Evolutionary conservation across 192 early-diverging fungal species (phyloP).

Genomic region (Thoreauomyces humboldtii): DNA sequence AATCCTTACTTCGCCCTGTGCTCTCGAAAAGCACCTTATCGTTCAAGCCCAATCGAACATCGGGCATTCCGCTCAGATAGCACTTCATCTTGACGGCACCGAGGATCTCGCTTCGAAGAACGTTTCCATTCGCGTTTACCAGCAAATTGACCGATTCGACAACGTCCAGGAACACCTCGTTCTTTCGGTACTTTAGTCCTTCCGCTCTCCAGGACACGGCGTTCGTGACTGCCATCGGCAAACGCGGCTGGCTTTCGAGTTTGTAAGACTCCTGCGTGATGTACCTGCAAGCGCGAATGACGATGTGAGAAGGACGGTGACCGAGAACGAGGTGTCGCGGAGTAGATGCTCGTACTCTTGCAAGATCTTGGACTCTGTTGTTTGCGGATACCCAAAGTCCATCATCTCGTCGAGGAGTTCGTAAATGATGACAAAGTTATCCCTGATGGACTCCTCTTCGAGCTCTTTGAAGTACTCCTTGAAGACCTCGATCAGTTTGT

Average conservation of each 20-base stretch:
- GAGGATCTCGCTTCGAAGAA: constrained; percentile 85
- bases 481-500: constrained; percentile 88
- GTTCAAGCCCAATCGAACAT: constrained; percentile 95
- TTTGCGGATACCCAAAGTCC: constrained; percentile 86
- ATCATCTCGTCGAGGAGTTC: constrained; percentile 59
- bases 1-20: constrained; percentile 67
- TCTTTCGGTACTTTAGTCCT: constrained; percentile 95
- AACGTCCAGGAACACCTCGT: constrained; percentile 99
- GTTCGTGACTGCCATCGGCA: constrained; percentile 82
- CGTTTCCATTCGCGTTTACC: constrained; percentile 80
- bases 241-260: constrained; percentile 83
- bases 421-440: constrained; percentile 60
- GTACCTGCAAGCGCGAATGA: constrained; percentile 51
- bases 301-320: neutral
- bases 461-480: constrained; percentile 90
- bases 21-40: constrained; percentile 95
- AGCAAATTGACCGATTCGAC: constrained; percentile 97
- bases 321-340: neutral
- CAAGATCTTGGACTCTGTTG: constrained; percentile 62
- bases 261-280: constrained; percentile 98
- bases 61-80: constrained; percentile 95
- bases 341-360: constrained; percentile 62
- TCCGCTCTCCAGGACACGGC: constrained; percentile 92
- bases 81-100: constrained; percentile 94
- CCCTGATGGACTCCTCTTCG: constrained; percentile 67